A percentile compares a stretch with the other conserved stretches of the same genome.
Evolutionary conservation across 352 stramenopile genomes (phyloP).

Genomic region (Pythium diclinum): DNA sequence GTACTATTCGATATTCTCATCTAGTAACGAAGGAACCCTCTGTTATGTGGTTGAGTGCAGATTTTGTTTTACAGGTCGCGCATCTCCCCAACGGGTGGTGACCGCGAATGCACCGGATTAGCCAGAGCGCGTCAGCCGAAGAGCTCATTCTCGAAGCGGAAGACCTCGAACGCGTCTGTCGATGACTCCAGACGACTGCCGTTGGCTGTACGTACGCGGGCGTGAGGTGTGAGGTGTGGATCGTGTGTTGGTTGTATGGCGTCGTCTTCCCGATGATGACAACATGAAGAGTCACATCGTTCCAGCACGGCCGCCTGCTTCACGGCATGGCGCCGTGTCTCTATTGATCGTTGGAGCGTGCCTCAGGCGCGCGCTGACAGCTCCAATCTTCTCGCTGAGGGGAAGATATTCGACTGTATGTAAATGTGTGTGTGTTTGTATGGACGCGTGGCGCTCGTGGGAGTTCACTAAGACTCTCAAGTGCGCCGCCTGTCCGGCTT

Average conservation of each 20-base stretch:
- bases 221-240: not conserved
- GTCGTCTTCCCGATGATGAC: conserved; percentile 25
- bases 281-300: conserved; percentile 23
- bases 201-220: not conserved
- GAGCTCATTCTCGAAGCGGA: conserved; percentile 8
- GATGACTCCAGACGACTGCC: not conserved
- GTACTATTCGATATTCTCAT: conserved; percentile 10
- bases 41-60: not conserved
- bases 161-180: not conserved
- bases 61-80: not conserved
- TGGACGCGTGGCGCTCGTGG: conserved; percentile 2
- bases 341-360: conserved; percentile 39
- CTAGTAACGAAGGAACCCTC: not conserved
- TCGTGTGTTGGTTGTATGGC: not conserved
- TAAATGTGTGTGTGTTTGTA: conserved; percentile 18
- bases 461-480: not conserved
- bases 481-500: conserved; percentile 20
- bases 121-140: conserved; percentile 2
- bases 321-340: conserved; percentile 33
- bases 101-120: conserved; percentile 1
- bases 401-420: conserved; percentile 25
- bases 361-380: conserved; percentile 74
- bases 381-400: conserved; percentile 77
- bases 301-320: conserved; percentile 25
- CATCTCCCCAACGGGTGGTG: conserved; percentile 3